Base-by-base conservation (phyloP, 2,329 filamentous ascomycete species). In the Myriangium duriaei region DNA sequence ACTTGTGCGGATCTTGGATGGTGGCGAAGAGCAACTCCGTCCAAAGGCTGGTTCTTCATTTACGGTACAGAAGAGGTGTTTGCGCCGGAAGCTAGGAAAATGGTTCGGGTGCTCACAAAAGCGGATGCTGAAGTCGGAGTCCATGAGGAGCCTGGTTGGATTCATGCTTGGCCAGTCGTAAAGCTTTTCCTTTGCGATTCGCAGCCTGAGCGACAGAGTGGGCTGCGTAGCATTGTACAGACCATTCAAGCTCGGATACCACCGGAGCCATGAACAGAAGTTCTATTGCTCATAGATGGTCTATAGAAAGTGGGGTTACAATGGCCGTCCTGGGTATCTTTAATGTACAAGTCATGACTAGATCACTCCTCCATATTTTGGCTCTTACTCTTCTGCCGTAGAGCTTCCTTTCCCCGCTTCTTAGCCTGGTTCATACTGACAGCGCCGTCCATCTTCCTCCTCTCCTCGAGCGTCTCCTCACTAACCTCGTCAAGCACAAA, bases 151-250 rank as follows among this genome's bases (percentile, higher is more conserved):
- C 59, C 66, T 17, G 78, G 73, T 11, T 77, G 74, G 2, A 77
- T 91, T 41, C 84, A 92, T 57, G 83, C 79, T 9, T 92, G 84
- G 85, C 82, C 83, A 0, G 78, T 92, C 13, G 80, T 79, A 7
- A 64, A 64, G 44, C 51, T 76, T 12, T 77, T 75, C 51, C 49
- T 76, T 14, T 67, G 67, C 5, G 62, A 64, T 39, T 62, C 56
- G 5, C 58, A 57, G 36, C 56, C 62, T 5, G 63, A 65, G 42
- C 51, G 69, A 36, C 49, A 68, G 36, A 57, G 62, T 43, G 69
- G 69, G 3, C 41, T 72, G 34, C 56, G 57, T 35, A 54, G 59
- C 30, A 62, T 70, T 37, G 62, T 63, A 7, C 49, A 51, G n/a
- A 49, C 50, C 18, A 58, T 56, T 12, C 52, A 49, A 15, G 47